phyloP scores from a whole-genome alignment of 768 basidiomycete genomes.

The Phanerodontia chrysosporium region DNA sequence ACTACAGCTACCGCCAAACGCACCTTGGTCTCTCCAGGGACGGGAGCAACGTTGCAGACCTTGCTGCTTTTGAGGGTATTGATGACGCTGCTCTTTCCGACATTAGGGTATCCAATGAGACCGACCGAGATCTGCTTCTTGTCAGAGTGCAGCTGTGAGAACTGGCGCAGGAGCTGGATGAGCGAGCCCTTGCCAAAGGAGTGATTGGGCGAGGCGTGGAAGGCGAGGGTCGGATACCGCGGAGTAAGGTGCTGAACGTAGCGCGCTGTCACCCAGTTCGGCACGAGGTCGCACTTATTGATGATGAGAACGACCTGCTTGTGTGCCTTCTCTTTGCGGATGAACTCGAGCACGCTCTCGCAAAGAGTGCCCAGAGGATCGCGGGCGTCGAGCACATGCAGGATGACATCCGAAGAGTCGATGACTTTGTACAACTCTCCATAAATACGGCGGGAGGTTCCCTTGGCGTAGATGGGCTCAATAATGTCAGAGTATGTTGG shows the following conservation, averaged over 20 bases:
- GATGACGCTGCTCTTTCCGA: slow-evolving; percentile 96
- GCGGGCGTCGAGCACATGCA: slow-evolving; percentile 93
- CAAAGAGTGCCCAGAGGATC: slow-evolving; percentile 96
- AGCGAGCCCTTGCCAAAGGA: slow-evolving; percentile 98
- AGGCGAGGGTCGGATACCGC: slow-evolving; percentile 93
- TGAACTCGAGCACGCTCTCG: slow-evolving; percentile 86
- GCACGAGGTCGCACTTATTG: slow-evolving; percentile 98
- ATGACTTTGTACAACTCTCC: slow-evolving; percentile 99
- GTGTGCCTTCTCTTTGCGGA: slow-evolving; percentile 94
- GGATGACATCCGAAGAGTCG: slow-evolving; percentile 94
- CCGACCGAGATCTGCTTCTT: slow-evolving; percentile 99
- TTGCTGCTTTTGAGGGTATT: slow-evolving; percentile 98
- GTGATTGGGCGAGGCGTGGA: slow-evolving; percentile 98
- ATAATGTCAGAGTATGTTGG: slow-evolving; percentile 74
- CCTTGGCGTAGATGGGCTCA: slow-evolving; percentile 93
- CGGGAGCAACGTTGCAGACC: slow-evolving; percentile 93
- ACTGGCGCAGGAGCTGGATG: slow-evolving; percentile 94
- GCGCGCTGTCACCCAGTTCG: slow-evolving; percentile 97
- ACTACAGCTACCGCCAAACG: neutral
- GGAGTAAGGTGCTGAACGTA: slow-evolving; percentile 89
- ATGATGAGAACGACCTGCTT: slow-evolving; percentile 96
- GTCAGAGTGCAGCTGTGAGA: slow-evolving; percentile 94
- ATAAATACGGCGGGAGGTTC: slow-evolving; percentile 93
- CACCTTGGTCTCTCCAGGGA: slow-evolving; percentile 95
- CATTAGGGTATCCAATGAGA: slow-evolving; percentile 97